Percentiles rank a stretch among this genome's conserved stretches.
These are phyloP conservation scores for Platanus orientalis DNA, from an alignment of 164 flowering plant species.

Conservation along the genomic window DNA sequence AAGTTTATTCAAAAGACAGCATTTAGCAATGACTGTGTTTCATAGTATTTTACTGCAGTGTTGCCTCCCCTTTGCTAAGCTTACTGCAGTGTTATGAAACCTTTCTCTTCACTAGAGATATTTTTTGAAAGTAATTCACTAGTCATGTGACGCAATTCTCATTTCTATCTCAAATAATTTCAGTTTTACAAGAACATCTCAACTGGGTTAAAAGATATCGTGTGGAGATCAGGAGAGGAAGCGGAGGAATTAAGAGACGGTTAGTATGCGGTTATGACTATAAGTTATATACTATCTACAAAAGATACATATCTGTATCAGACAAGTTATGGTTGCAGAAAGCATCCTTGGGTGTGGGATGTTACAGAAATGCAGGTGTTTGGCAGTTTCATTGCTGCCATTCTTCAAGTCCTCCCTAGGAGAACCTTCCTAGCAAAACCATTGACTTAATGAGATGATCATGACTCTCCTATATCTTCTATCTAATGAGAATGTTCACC, in stretches of 20 bases:
- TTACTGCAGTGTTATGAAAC: neutral
- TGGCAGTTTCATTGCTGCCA: neutral
- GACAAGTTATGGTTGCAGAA: too few relatives aligned
- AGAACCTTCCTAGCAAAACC: neutral
- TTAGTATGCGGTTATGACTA: constrained; percentile 2
- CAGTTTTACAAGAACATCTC: constrained; percentile 68
- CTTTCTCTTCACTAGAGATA: neutral
- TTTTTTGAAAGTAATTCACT: neutral
- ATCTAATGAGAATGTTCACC: too few relatives aligned
- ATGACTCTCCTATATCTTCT: too few relatives aligned
- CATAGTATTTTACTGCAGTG: too few relatives aligned
- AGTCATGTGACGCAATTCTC: neutral
- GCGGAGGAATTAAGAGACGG: constrained; percentile 17
- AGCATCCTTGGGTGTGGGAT: too few relatives aligned
- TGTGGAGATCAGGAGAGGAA: constrained; percentile 47
- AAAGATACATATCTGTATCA: too few relatives aligned
- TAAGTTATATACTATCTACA: neutral
- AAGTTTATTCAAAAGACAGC: too few relatives aligned
- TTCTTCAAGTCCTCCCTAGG: neutral
- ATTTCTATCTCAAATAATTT: neutral
- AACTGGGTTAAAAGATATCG: constrained; percentile 52
- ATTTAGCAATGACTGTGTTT: too few relatives aligned
- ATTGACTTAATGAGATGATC: too few relatives aligned
- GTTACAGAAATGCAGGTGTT: neutral
- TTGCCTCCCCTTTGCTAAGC: too few relatives aligned